These are phyloP conservation scores for Saposhnikovia divaricata DNA, from an alignment of 129 eudicot species.

Conservation along the genomic window DNA sequence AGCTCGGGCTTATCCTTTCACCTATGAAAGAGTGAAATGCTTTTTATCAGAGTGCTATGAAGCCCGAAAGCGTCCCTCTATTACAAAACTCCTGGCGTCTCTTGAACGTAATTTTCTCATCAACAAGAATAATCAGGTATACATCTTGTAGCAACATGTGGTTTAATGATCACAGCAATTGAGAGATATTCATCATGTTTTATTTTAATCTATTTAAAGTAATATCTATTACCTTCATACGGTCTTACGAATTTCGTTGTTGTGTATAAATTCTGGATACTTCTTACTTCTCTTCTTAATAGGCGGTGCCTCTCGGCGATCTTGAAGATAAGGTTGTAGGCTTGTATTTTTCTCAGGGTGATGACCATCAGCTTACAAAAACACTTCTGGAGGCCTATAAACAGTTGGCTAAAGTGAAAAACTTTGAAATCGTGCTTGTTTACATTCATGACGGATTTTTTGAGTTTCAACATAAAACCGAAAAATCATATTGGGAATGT, in stretches of 20 bases:
- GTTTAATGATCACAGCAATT: not conserved
- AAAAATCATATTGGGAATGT: not conserved
- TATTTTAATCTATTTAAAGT: too few species aligned
- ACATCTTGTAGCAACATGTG: not conserved
- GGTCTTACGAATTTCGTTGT: not conserved
- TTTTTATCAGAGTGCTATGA: not conserved
- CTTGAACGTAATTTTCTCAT: not conserved
- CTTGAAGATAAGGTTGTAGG: not conserved
- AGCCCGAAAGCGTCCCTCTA: not conserved
- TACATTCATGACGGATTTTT: not conserved
- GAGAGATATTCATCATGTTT: not conserved
- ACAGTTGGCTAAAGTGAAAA: not conserved
- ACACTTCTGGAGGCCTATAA: not conserved
- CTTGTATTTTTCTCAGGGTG: not conserved
- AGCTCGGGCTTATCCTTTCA: not conserved
- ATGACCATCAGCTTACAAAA: not conserved
- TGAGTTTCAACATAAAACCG: not conserved
- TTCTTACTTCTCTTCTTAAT: not conserved
- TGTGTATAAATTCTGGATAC: not conserved
- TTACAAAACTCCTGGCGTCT: not conserved
- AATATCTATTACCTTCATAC: not conserved
- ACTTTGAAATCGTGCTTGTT: not conserved
- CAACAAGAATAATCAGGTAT: not conserved
- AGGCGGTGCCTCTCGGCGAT: not conserved
- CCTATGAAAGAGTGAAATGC: not conserved